A percentile compares a stretch with the other conserved stretches of the same genome.
phyloP scores from a whole-genome alignment of 2,329 filamentous ascomycete genomes.

The Sclerotinia nivalis region DNA sequence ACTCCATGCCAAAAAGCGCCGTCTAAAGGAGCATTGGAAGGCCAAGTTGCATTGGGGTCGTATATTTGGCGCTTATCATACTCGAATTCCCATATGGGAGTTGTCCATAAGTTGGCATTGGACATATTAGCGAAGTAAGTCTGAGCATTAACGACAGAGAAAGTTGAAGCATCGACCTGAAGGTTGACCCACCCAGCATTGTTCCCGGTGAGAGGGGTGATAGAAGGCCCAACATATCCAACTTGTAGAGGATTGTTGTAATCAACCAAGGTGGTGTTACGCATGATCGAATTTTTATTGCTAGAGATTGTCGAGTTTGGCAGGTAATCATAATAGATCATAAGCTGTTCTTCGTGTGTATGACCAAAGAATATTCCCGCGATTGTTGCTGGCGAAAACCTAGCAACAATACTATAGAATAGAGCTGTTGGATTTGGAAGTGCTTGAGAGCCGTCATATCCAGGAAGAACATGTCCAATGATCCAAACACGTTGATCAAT shows the following conservation, averaged over 20 bases:
- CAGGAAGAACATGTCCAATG: slow-evolving; percentile 36
- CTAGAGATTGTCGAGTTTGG: slow-evolving; percentile 17
- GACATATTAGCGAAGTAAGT: slow-evolving; percentile 39
- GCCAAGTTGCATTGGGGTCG: slow-evolving; percentile 31
- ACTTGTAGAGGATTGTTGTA: slow-evolving; percentile 34
- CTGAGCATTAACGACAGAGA: slow-evolving; percentile 37
- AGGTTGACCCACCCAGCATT: slow-evolving; percentile 39
- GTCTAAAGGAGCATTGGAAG: slow-evolving; percentile 35
- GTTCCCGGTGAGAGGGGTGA: slow-evolving; percentile 38
- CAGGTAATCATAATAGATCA: slow-evolving; percentile 39
- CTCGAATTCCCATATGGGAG: slow-evolving; percentile 39
- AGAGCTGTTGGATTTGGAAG: slow-evolving; percentile 36
- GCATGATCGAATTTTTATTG: slow-evolving; percentile 8
- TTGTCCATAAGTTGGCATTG: slow-evolving; percentile 34
- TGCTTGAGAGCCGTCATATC: slow-evolving; percentile 33
- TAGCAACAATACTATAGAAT: slow-evolving; percentile 37
- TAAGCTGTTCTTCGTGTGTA: slow-evolving; percentile 42
- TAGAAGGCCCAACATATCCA: slow-evolving; percentile 37
- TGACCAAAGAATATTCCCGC: slow-evolving; percentile 42
- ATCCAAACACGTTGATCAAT: slow-evolving; percentile 36
- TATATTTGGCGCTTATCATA: slow-evolving; percentile 37
- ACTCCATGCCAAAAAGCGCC: slow-evolving; percentile 40
- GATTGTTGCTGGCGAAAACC: slow-evolving; percentile 36
- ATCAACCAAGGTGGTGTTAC: slow-evolving; percentile 35
- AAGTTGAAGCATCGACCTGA: slow-evolving; percentile 37